phyloP scores from a whole-genome alignment of 2,329 filamentous ascomycete species.

The Phoma herbarum region DNA sequence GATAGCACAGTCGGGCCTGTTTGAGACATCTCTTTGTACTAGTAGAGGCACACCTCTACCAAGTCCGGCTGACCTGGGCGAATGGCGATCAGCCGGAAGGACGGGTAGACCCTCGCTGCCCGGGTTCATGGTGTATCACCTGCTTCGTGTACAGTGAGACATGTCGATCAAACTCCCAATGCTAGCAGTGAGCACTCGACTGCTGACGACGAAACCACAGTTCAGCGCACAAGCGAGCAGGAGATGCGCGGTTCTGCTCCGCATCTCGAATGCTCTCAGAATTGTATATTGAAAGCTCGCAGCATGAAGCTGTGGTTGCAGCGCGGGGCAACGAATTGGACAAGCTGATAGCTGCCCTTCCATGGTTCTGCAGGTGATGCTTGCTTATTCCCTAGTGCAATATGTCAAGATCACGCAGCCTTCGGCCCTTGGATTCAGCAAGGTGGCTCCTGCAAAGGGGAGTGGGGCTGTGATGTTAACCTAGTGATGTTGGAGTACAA shows the following conservation, averaged over 20 bases:
- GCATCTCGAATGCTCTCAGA: not conserved
- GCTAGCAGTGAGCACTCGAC: not conserved
- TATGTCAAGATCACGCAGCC: slow-evolving; percentile 14
- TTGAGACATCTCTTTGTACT: slow-evolving; percentile 7
- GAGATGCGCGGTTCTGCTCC: not conserved
- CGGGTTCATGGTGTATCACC: slow-evolving; percentile 19
- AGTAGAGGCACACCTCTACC: slow-evolving; percentile 30
- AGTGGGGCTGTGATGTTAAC: too few species aligned
- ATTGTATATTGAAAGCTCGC: not conserved
- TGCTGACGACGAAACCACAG: not conserved
- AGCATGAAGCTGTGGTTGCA: not conserved
- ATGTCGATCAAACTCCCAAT: slow-evolving; percentile 5
- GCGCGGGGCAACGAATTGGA: slow-evolving; percentile 8
- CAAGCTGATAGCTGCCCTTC: slow-evolving; percentile 10
- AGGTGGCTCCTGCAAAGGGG: too few species aligned
- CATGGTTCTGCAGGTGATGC: slow-evolving; percentile 22
- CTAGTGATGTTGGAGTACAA: too few species aligned
- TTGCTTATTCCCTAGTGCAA: slow-evolving; percentile 24
- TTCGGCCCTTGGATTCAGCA: too few species aligned
- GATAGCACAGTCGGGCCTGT: slow-evolving; percentile 23
- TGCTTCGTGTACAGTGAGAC: slow-evolving; percentile 10
- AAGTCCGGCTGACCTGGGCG: slow-evolving; percentile 40
- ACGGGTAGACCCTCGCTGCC: slow-evolving; percentile 20
- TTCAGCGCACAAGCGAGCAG: not conserved
- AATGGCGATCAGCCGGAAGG: slow-evolving; percentile 30